phyloP scores from a whole-genome alignment of 345 rosid species.

The Eutrema heterophyllum region DNA sequence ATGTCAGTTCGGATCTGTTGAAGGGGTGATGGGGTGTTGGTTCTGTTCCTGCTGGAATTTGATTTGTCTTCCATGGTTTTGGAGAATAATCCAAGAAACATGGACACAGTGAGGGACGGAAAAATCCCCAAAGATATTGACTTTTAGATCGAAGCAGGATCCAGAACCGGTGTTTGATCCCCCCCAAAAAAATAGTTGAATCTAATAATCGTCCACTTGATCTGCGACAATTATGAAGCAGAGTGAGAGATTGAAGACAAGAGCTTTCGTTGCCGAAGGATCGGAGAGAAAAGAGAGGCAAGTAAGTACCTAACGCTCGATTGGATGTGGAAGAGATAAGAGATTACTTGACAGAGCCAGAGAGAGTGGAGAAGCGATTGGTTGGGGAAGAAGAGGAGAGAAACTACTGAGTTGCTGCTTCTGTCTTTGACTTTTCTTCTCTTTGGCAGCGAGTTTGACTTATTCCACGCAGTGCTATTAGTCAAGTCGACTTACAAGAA shows the following conservation, averaged over 20 bases:
- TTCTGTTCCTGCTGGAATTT: constrained; percentile 24
- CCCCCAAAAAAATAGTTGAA: neutral
- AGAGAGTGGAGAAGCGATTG: neutral
- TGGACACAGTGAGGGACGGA: neutral
- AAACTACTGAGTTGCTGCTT: constrained; percentile 26
- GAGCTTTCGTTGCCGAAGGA: neutral
- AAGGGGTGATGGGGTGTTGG: constrained; percentile 2
- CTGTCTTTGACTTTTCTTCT: constrained; percentile 17
- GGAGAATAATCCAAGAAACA: constrained; percentile 28
- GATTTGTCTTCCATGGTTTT: constrained; percentile 32
- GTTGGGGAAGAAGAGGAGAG: constrained; percentile 1
- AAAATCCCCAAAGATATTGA: neutral
- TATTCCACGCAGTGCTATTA: neutral
- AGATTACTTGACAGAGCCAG: neutral
- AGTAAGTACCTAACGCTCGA: neutral
- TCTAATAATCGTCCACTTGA: neutral
- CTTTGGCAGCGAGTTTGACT: constrained; percentile 6
- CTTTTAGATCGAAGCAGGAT: neutral
- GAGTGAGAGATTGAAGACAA: neutral
- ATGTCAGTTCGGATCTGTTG: constrained; percentile 27
- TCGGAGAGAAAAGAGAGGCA: neutral
- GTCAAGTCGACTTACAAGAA: neutral
- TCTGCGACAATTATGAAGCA: neutral
- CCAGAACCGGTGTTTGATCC: neutral
- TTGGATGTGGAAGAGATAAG: constrained; percentile 16